phyloP scores from a whole-genome alignment of 2,329 filamentous ascomycete species.

The Alternaria panax region DNA sequence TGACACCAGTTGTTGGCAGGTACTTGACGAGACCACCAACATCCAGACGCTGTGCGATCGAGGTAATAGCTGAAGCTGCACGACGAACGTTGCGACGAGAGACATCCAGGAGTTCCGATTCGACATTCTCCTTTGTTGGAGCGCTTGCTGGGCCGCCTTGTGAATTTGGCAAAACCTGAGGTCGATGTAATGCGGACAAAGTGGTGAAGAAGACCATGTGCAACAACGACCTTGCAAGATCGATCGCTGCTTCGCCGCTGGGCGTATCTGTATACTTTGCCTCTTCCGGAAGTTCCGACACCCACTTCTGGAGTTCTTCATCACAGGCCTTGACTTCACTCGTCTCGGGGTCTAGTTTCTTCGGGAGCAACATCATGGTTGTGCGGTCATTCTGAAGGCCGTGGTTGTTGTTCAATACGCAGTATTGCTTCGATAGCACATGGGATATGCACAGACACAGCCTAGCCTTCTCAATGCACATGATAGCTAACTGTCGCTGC shows the following conservation, averaged over 20 bases:
- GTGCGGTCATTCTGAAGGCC: slow-evolving; percentile 72
- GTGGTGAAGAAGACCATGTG: slow-evolving; percentile 96
- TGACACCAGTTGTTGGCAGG: slow-evolving; percentile 88
- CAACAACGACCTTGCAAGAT: slow-evolving; percentile 81
- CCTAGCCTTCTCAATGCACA: slow-evolving; percentile 92
- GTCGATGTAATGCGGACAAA: slow-evolving; percentile 86
- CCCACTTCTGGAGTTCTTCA: slow-evolving; percentile 79
- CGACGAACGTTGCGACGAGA: slow-evolving; percentile 84
- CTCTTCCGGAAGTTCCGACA: slow-evolving; percentile 71
- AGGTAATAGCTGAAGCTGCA: slow-evolving; percentile 84
- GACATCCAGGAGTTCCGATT: slow-evolving; percentile 76
- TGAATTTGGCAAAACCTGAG: slow-evolving; percentile 83
- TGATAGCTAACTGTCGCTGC: slow-evolving; percentile 79
- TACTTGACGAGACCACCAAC: slow-evolving; percentile 75
- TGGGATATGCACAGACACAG: slow-evolving; percentile 88
- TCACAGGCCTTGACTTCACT: slow-evolving; percentile 83
- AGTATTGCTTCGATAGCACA: slow-evolving; percentile 90
- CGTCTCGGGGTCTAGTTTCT: slow-evolving; percentile 82
- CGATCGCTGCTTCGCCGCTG: slow-evolving; percentile 63
- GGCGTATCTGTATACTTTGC: slow-evolving; percentile 73
- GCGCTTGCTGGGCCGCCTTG: slow-evolving; percentile 60
- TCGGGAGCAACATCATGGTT: slow-evolving; percentile 89
- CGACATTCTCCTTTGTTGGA: slow-evolving; percentile 44
- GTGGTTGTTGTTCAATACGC: slow-evolving; percentile 84
- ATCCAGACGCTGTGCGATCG: slow-evolving; percentile 80